Evolutionary conservation across 768 basidiomycete genomes (phyloP), one percentile per base, ranked within the genome.

Genomic region (Calocybe cyanea): DNA sequence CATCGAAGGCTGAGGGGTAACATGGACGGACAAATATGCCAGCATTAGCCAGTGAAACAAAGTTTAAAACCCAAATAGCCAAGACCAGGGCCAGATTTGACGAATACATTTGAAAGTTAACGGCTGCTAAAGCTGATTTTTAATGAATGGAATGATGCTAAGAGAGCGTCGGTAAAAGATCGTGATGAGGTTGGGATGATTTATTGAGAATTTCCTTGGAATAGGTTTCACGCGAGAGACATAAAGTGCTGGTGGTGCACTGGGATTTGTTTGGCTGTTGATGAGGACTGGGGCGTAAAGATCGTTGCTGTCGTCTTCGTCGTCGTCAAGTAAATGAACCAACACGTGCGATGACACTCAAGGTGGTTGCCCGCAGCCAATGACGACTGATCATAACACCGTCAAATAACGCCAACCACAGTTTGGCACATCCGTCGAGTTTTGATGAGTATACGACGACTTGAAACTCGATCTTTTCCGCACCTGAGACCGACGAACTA

Each of bases 11-110:
- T 23, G 15, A 43, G 14, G 24, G 7, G 19, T 30, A 32, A 25
- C 15, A 19, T 2, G 25, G 8, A 66, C 72, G 45, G 57, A 77
- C 75, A 49, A 59, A 77, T 38, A 77, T 51, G 40, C 62, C 68
- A 41, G 72, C 74, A 33, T 62, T 51, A 17, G 61, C 70, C 28
- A 59, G 40, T 11, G 54, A 45, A 43, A 59, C 54, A 35, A 49
- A 45, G 48, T 62, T 57, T 43, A 64, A 49, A 35, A 56, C 50
- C 45, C 58, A 43, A 34, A 66, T 52, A 39, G 48, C 47, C 48
- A 50, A 34, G 44, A 43, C 53, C 46, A 57, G 52, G 52, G 46
- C 45, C 13, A 50, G 46, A 18, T 25, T 48, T 44, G 39, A 43
- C 11, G 44, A 46, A 41, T 53, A 55, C 54, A 57, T 49, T 17